Evolutionary conservation across 148 eudicot species (phyloP).

Genomic region (Rhododendron griersonianum): DNA sequence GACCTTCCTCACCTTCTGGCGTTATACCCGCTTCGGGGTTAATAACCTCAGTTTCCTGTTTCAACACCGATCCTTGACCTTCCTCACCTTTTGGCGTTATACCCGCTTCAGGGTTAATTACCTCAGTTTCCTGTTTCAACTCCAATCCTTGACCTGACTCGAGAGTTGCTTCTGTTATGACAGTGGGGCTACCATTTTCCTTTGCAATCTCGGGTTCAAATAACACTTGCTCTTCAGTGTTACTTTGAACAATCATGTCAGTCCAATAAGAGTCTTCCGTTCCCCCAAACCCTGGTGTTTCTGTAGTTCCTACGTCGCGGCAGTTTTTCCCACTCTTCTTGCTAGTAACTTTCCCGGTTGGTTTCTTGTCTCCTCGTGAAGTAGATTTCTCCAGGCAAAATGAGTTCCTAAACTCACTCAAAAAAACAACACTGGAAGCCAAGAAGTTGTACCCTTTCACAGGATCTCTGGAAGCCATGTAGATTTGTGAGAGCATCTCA

Average conservation of each 20-base stretch:
- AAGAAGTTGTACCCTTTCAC: conserved; percentile 24
- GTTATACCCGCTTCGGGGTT: conserved; percentile 19
- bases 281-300: conserved; percentile 22
- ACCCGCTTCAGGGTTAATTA: conserved; percentile 19
- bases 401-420: conserved; percentile 50
- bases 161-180: neutral
- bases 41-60: conserved; percentile 8
- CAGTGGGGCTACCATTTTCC: conserved; percentile 7
- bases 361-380: conserved; percentile 14
- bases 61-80: neutral
- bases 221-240: conserved; percentile 22
- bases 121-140: conserved; percentile 6
- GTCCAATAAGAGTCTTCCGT: conserved; percentile 38
- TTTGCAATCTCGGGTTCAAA: conserved; percentile 18
- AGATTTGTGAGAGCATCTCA: conserved; percentile 48
- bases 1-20: conserved; percentile 14
- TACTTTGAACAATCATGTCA: conserved; percentile 25
- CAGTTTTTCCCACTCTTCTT: conserved; percentile 17
- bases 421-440: conserved; percentile 30
- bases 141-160: neutral
- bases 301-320: conserved; percentile 10
- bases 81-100: conserved; percentile 14
- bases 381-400: conserved; percentile 31
- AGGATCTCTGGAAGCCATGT: conserved; percentile 43
- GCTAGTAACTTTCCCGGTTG: conserved; percentile 8